Conservation (phyloP, 2,329 filamentous ascomycete genomes). For the Colletotrichum graminicola region DNA sequence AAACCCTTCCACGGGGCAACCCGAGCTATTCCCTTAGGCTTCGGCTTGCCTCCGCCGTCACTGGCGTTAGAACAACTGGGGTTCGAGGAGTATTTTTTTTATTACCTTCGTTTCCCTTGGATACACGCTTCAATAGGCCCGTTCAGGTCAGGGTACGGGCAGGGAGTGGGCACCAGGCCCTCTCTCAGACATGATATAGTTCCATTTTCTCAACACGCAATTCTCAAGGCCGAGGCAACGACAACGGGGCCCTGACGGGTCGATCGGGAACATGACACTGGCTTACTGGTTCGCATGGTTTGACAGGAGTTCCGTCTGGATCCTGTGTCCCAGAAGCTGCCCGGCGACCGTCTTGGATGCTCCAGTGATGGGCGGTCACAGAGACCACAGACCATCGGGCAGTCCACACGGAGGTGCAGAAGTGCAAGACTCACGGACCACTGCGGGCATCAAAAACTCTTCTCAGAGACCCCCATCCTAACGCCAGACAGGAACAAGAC, state of each 20-base stretch:
- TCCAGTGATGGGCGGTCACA: slow-evolving; percentile 16
- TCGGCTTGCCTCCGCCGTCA: slow-evolving; percentile 7
- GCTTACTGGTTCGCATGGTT: not conserved
- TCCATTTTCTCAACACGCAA: not conserved
- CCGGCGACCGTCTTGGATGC: slow-evolving; percentile 11
- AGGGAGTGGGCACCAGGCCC: slow-evolving; percentile 5
- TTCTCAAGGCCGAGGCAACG: slow-evolving; percentile 7
- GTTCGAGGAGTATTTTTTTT: slow-evolving; percentile 20
- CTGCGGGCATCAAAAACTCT: slow-evolving; percentile 28
- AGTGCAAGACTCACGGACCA: slow-evolving; percentile 33
- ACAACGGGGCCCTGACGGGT: slow-evolving; percentile 16
- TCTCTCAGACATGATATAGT: slow-evolving; percentile 2
- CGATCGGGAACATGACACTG: slow-evolving; percentile 8
- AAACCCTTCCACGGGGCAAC: slow-evolving; percentile 40
- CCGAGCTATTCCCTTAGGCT: slow-evolving; percentile 27
- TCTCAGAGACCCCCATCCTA: slow-evolving; percentile 11
- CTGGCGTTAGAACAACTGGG: slow-evolving; percentile 26
- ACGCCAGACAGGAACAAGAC: slow-evolving; percentile 37
- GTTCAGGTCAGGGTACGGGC: slow-evolving; percentile 9
- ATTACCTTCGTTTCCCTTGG: not conserved
- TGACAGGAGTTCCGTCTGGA: slow-evolving; percentile 2
- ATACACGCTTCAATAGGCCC: slow-evolving; percentile 4
- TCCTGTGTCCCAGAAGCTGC: slow-evolving; percentile 18
- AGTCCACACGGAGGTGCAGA: slow-evolving; percentile 6
- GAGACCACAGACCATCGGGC: slow-evolving; percentile 29